Evolutionary conservation across 2,329 filamentous ascomycete genomes (phyloP).

Genomic region (Trichoderma semiorbis): DNA sequence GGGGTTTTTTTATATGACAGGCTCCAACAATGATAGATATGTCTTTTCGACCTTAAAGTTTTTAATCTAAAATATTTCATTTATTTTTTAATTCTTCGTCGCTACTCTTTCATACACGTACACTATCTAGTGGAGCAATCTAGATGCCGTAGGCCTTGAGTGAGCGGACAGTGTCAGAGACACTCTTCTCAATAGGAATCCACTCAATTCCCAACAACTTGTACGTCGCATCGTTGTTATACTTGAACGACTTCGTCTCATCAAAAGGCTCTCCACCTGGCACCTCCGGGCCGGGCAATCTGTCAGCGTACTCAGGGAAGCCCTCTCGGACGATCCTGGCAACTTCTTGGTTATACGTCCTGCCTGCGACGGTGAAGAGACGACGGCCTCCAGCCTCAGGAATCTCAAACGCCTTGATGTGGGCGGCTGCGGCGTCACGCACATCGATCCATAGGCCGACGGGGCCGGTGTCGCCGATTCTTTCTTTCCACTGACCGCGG

Average conservation of each 20-base stretch:
- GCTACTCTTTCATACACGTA: neutral
- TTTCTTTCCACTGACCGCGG: conserved; percentile 46
- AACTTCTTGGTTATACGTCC: conserved; percentile 46
- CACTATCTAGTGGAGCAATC: neutral
- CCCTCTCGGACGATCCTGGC: conserved; percentile 41
- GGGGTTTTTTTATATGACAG: neutral
- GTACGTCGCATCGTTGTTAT: conserved; percentile 57
- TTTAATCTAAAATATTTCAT: neutral
- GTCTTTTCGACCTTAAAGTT: neutral
- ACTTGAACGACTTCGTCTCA: conserved; percentile 45
- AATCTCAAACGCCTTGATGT: conserved; percentile 50
- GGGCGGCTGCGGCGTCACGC: conserved; percentile 52
- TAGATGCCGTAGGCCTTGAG: conserved; percentile 46
- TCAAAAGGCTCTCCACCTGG: conserved; percentile 42
- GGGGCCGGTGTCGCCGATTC: conserved; percentile 40
- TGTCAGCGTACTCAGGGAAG: conserved; percentile 49
- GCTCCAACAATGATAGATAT: neutral
- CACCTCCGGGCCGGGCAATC: conserved; percentile 43
- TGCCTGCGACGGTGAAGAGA: conserved; percentile 48
- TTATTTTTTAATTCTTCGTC: neutral
- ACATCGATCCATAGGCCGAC: conserved; percentile 54
- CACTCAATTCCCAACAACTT: conserved; percentile 61
- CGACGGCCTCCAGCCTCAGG: conserved; percentile 47
- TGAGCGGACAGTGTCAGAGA: conserved; percentile 62
- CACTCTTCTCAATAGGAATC: conserved; percentile 57